Evolutionary conservation across 2,329 filamentous ascomycete species (phyloP), one percentile per base, ranked within the genome.

Genomic region (Monosporascus sp.): DNA sequence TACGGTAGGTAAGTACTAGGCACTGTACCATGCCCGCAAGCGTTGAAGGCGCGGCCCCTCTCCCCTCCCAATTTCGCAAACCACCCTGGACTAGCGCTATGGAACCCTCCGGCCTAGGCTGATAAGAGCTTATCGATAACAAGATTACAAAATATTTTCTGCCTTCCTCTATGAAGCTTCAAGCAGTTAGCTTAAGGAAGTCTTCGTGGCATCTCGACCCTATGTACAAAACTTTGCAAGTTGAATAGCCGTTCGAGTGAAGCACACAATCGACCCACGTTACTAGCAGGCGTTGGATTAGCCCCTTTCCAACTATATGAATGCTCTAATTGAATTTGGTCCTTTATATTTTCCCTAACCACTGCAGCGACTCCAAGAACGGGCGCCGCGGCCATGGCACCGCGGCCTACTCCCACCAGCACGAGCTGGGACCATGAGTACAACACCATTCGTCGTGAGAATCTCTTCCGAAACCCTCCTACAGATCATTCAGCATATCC

Each of bases 401-500:
- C 77, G 54, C 71, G 77, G 60, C 71, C 78, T 46, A 7, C 43
- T 46, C 43, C 43, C 59, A 89, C 86, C 55, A 76, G 78, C 56
- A 89, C 86, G 51, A 76, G 83, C 69, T 97, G 93, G 93, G 84
- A 90, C 61, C 86, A 90, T 70, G 82, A 91, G 64, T 97, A 90
- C 75, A 83, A 97, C 70, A 95, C 90, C 4, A 74, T 92, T 55
- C 86, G 90, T 55, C 87, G 93, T 65, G 90, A 99, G 67, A 82
- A 89, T 50, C 87, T 99, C 22, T 99, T 99, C 71, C 81, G 84
- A 65, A 86, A 95, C 61, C 93, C 94, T 19, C 93, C 94, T 0
- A 87, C 83, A 66, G 92, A 97, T 69, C 87, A 84, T 62, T 88
- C 88, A 9, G 91, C 93, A 55, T 97, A 96, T 67, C 94, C 94